Evolutionary conservation across 2,329 filamentous ascomycete species (phyloP), one percentile per base, ranked within the genome.

Genomic region (Teratosphaeriaceae sp.): DNA sequence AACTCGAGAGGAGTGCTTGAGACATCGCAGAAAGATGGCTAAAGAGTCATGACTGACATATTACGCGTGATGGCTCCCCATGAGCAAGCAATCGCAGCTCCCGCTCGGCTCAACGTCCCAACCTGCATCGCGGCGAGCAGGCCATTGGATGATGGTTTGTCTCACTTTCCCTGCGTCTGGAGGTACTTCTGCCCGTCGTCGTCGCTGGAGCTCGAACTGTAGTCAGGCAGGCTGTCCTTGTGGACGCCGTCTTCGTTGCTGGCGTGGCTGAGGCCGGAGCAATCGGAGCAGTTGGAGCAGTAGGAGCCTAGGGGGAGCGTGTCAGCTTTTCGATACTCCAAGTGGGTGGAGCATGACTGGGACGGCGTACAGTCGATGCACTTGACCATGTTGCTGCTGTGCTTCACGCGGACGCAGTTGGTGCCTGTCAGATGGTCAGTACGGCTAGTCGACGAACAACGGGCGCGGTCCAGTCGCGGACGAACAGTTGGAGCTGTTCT

Each of bases 231-330:
- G 15, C 6, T 7, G 18, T 31, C 40, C 15, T 40, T 35, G 31
- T 45, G 45, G 26, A 42, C 41, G 27, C 42, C 47, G 19, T 44
- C 20, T 36, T 38, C 19, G 20, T 50, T 46, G 20, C 38, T 47
- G n/a, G 38, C 45, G 29, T 51, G 37, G 34, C 16, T 26, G n/a
- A 51, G 26, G 24, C 48, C 48, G 6, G 35, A 34, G 38, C 46
- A 47, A 27, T 51, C 38, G 21, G 21, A 36, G 46, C 48, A 50
- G 38, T 45, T 51, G 21, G 43, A 42, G 44, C 49, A 35, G 22
- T 36, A 15, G 11, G 3, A 8, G 19, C 35, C 35, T 38, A 23
- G 3, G n/a, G 22, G 35, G 3, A 8, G 8, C n/a, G n/a, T 38
- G 19, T 12, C 19, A 29, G 4, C n/a, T 4, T 11, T 22, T 7